Base-by-base conservation (phyloP, 345 rosid species). In the Turritis glabra region DNA sequence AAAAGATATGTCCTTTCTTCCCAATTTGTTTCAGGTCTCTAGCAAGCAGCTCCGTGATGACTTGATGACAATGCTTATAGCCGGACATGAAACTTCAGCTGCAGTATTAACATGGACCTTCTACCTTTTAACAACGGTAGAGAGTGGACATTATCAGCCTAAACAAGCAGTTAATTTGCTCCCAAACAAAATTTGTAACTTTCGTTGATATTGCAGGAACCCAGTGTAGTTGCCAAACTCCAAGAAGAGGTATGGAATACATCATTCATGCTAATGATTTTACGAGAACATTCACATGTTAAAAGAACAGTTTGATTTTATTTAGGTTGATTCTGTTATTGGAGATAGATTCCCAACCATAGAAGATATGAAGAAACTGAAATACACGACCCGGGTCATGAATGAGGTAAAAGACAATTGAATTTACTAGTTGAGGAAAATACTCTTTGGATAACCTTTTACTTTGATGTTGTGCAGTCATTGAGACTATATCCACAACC, bases 31-130 rank as follows among this genome's bases (percentile, higher is more conserved):
- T 68, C 62, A 94, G 98, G 96, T 94, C 64, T 88, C 95, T 40
- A 91, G 96, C 80, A 91, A 91, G 81, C 98, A 94, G 79, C 98
- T 94, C 26, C 90, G 97, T 40, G 98, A 94, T 82, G 98, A 94
- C 77, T 82, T 94, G 81, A 94, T 94, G 98, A 94, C 98, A 30
- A 66, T 94, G 96, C 98, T 94, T 79, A 94, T 94, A 76, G 98
- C 98, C 18, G 98, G 98, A 63, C 98, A 94, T 71, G 98, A 94
- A 83, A 94, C 98, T 23, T 85, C 98, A 7, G 98, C 98, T 26
- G 98, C 98, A 4, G 95, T 94, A 50, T 79, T 91, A 69, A 94
- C 98, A 27, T 94, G 98, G 98, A 94, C 97, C 13, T 94, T 94
- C 80, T 90, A 91, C 80, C 95, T 94, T 35, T 74, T 94, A 40